Evolutionary conservation across 75 land plant genomes (phyloP), one percentile per base, ranked within the genome.

Genomic region (Cunninghamia lanceolata): DNA sequence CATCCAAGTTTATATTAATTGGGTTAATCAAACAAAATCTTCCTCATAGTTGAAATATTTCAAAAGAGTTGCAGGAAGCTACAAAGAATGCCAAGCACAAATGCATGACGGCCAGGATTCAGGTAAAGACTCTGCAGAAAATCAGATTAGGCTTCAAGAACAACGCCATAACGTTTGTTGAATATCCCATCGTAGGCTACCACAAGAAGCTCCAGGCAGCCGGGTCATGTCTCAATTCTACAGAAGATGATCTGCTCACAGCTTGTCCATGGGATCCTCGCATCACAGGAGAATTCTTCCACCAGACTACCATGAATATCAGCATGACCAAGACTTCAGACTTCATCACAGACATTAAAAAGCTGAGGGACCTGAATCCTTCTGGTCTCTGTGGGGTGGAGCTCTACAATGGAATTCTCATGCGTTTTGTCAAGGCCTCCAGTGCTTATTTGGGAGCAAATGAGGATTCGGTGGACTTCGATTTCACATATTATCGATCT

Each of bases 221-320:
- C 0, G 92, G 92, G 46, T 85, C 88, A 0, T 94, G 95, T 87
- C 83, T 89, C 7, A 84, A 86, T 30, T 83, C 91, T 66, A 43
- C 11, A 0, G 76, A 89, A 14, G 92, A 91, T 34, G 54, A 38
- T 7, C 40, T 70, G 17, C 82, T 88, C 56, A 88, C 90, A 1
- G 87, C 91, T 0, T 96, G 98, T 80, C 59, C 97, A 1, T 96
- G 98, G 98, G 98, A 96, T 85, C 87, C 92, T 0, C 83, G 94
- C 46, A 52, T 93, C 21, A 85, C 89, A 17, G 94, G 94, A 0
- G 66, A 80, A 21, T 95, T 94, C 87, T 95, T 88, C 83, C 88
- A 92, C 87, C 93, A 94, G 52, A 92, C 94, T 34, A 84, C 97
- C 6, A 38, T 93, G 47, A 87, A 87, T 28, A 86, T 96, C 17